A percentile compares a stretch with the other conserved stretches of the same genome.
Evolutionary conservation across 805 yeast species (phyloP).

Genomic region (Starmerella apicola): DNA sequence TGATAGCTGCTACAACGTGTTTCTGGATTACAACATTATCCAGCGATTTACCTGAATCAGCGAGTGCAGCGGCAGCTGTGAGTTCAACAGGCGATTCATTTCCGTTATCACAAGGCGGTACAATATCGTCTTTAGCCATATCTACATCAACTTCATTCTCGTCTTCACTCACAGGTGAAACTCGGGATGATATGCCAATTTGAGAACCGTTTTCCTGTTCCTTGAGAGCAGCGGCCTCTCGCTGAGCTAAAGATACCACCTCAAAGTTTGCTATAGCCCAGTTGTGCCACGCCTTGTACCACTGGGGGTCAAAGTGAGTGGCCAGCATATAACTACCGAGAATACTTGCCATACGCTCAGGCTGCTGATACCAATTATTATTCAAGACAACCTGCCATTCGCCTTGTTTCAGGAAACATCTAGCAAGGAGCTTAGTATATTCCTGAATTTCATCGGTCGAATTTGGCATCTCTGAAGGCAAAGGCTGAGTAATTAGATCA

Average conservation of each 20-base stretch:
- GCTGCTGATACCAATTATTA: constrained; percentile 63
- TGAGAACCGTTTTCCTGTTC: not conserved
- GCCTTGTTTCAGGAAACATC: constrained; percentile 95
- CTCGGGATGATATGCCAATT: not conserved
- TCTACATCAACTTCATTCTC: constrained; percentile 9
- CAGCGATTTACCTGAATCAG: constrained; percentile 17
- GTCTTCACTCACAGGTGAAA: constrained; percentile 21
- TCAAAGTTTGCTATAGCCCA: constrained; percentile 99
- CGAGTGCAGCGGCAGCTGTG: constrained; percentile 16
- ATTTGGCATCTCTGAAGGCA: constrained; percentile 60
- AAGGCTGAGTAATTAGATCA: constrained; percentile 74
- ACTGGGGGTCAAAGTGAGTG: constrained; percentile 79
- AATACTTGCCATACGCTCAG: constrained; percentile 59
- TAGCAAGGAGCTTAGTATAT: constrained; percentile 72
- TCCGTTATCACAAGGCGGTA: not conserved
- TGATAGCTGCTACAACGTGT: constrained; percentile 91
- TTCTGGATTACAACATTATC: constrained; percentile 46
- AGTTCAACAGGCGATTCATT: not conserved
- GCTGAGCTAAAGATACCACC: constrained; percentile 32
- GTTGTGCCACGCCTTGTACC: constrained; percentile 99
- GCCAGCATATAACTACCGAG: constrained; percentile 86
- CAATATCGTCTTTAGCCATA: constrained; percentile 19
- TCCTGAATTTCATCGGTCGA: constrained; percentile 60
- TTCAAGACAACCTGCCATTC: constrained; percentile 90
- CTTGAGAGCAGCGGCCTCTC: constrained; percentile 3